These are phyloP conservation scores for Termitomyces sp. DNA, from an alignment of 768 basidiomycete species.

Conservation along the genomic window DNA sequence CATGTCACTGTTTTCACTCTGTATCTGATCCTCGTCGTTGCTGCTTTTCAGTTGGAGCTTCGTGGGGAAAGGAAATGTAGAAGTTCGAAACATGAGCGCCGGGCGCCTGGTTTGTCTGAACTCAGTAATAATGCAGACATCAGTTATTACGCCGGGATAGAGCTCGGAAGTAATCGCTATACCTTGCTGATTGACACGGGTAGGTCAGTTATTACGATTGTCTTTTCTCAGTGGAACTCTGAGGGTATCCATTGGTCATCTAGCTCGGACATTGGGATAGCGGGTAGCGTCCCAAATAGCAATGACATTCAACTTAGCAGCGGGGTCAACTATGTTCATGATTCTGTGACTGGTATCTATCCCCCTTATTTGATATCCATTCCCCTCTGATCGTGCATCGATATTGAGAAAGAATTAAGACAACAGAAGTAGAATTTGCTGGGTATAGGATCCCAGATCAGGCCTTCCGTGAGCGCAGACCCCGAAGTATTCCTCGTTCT, in stretches of 20 bases:
- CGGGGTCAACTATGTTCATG: conserved; percentile 48
- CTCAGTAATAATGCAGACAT: conserved; percentile 32
- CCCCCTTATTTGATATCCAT: neutral
- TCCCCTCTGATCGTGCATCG: neutral
- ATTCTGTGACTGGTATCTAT: conserved; percentile 40
- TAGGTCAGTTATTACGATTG: conserved; percentile 24
- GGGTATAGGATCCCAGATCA: conserved; percentile 39
- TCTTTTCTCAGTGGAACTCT: neutral
- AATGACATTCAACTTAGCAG: conserved; percentile 30
- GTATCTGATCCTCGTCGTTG: conserved; percentile 1
- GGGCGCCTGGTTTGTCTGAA: conserved; percentile 10
- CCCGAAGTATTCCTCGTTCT: conserved; percentile 1
- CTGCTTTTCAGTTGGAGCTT: conserved; percentile 15
- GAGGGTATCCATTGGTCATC: neutral
- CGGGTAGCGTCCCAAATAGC: conserved; percentile 33
- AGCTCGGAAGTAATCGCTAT: conserved; percentile 29
- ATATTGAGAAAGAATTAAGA: conserved; percentile 37
- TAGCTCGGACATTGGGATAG: conserved; percentile 65
- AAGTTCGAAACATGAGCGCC: conserved; percentile 4
- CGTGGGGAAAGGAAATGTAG: conserved; percentile 12
- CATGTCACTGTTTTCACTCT: conserved; percentile 1
- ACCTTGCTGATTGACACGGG: conserved; percentile 41
- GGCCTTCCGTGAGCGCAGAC: conserved; percentile 36
- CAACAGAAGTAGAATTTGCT: conserved; percentile 36
- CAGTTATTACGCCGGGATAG: conserved; percentile 33